Evolutionary conservation across 2,329 filamentous ascomycete genomes (phyloP).

Genomic region (Xylariomycetidae sp.): DNA sequence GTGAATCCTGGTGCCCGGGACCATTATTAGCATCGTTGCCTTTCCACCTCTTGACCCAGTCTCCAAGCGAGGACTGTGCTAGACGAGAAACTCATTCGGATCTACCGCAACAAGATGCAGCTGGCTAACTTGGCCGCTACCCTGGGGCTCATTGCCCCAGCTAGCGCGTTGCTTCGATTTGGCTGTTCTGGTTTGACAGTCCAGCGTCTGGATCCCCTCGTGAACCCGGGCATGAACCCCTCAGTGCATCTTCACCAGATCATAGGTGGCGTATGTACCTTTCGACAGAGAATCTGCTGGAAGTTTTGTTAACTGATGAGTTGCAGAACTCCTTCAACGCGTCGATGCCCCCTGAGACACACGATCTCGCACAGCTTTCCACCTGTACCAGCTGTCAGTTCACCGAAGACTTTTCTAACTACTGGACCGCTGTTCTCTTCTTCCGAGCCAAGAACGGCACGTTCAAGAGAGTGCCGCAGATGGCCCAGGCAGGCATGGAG

Average conservation of each 20-base stretch:
- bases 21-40: no score
- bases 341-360: slow-evolving; percentile 32
- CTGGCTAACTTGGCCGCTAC: slow-evolving; percentile 16
- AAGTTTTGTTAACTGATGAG: slow-evolving; percentile 5
- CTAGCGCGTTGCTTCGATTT: slow-evolving; percentile 28
- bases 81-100: no score
- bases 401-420: slow-evolving; percentile 15
- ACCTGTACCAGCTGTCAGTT: slow-evolving; percentile 14
- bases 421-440: slow-evolving; percentile 22
- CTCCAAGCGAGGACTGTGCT: no score
- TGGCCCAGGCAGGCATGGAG: slow-evolving; percentile 34
- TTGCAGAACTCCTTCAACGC: slow-evolving; percentile 40
- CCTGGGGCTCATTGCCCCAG: slow-evolving; percentile 23
- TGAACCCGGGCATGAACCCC: slow-evolving; percentile 42
- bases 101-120: slow-evolving; percentile 21
- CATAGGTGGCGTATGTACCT: slow-evolving; percentile 40
- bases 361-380: slow-evolving; percentile 29
- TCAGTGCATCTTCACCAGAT: slow-evolving; percentile 56
- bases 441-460: slow-evolving; percentile 36
- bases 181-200: slow-evolving; percentile 51
- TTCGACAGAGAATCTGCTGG: not conserved
- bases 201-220: slow-evolving; percentile 35
- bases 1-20: no score
- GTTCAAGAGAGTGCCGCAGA: slow-evolving; percentile 36
- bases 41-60: no score